Conservation (phyloP, 1,139 yeast genomes). For the Taphrina confusa region DNA sequence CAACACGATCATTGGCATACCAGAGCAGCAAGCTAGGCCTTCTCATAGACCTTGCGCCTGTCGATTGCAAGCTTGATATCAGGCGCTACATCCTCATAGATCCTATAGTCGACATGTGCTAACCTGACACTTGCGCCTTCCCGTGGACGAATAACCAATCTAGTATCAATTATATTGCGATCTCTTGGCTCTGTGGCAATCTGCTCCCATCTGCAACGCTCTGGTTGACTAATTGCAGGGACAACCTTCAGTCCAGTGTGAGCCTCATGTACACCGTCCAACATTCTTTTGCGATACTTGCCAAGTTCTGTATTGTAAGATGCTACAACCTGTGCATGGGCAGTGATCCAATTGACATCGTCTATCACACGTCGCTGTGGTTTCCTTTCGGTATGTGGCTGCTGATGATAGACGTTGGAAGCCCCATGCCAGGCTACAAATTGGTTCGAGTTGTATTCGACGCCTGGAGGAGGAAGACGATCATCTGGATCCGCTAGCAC, state of each 20-base stretch:
- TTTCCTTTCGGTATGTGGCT: conserved; percentile 37
- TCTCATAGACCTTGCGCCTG: conserved; percentile 64
- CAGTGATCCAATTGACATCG: conserved; percentile 83
- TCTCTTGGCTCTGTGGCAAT: background rate
- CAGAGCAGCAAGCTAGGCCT: background rate
- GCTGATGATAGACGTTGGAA: conserved; percentile 50
- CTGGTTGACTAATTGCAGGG: conserved; percentile 76
- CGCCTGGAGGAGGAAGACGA: conserved; percentile 50
- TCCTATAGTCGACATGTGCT: conserved; percentile 56
- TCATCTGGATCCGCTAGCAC: conserved; percentile 78
- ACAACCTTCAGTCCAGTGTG: conserved; percentile 77
- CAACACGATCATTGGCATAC: no score
- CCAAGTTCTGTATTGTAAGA: conserved; percentile 65
- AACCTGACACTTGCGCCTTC: conserved; percentile 48
- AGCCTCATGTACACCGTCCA: conserved; percentile 67
- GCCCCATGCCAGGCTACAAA: conserved; percentile 59
- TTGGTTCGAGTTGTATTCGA: conserved; percentile 53
- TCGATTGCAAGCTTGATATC: conserved; percentile 63
- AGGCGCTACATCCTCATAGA: conserved; percentile 61
- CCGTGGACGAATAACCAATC: background rate
- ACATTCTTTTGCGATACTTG: conserved; percentile 60
- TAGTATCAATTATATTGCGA: background rate
- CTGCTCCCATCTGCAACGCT: conserved; percentile 9
- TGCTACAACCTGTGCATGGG: conserved; percentile 75
- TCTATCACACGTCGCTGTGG: conserved; percentile 49